Percentiles rank a stretch among this genome's conserved stretches.
Evolutionary conservation across 495 filamentous ascomycete species (phyloP).

Genomic region (Annulohypoxylon nitens): DNA sequence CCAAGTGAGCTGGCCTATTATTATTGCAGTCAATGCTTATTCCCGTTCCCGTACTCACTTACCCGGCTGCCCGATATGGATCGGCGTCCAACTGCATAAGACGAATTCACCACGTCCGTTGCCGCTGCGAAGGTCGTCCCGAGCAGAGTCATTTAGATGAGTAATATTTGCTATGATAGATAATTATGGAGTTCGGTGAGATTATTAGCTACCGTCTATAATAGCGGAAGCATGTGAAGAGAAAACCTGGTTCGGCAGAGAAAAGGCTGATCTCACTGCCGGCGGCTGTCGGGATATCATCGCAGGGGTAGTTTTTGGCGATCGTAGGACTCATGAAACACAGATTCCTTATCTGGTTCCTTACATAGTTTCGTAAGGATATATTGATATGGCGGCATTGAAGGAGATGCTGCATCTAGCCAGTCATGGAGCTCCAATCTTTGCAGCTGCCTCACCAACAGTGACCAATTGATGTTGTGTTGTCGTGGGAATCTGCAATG

Average conservation of each 20-base stretch:
- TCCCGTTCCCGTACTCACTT: conserved; percentile 29
- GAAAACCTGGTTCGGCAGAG: not conserved
- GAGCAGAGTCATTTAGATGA: conserved; percentile 31
- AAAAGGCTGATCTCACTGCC: not conserved
- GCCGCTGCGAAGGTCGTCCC: conserved; percentile 45
- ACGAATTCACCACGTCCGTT: conserved; percentile 37
- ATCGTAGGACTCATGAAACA: conserved; percentile 14
- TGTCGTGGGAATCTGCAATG: not conserved
- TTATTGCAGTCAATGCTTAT: conserved; percentile 34
- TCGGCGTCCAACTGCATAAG: conserved; percentile 39
- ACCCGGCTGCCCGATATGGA: conserved; percentile 34
- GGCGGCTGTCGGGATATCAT: conserved; percentile 7
- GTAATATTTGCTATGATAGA: not conserved
- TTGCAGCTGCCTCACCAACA: not conserved
- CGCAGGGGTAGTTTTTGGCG: conserved; percentile 3
- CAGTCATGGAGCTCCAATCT: not conserved
- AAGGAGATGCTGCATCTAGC: not conserved
- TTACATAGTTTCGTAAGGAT: not conserved
- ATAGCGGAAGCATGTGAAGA: not conserved
- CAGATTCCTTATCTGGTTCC: conserved; percentile 2
- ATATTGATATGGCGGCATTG: not conserved
- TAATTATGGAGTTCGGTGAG: not conserved
- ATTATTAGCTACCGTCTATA: not conserved
- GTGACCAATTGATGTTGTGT: conserved; percentile 7
- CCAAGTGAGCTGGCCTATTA: conserved; percentile 1